phyloP scores from a whole-genome alignment of 352 stramenopile species.

The Phytopythium montanum region DNA sequence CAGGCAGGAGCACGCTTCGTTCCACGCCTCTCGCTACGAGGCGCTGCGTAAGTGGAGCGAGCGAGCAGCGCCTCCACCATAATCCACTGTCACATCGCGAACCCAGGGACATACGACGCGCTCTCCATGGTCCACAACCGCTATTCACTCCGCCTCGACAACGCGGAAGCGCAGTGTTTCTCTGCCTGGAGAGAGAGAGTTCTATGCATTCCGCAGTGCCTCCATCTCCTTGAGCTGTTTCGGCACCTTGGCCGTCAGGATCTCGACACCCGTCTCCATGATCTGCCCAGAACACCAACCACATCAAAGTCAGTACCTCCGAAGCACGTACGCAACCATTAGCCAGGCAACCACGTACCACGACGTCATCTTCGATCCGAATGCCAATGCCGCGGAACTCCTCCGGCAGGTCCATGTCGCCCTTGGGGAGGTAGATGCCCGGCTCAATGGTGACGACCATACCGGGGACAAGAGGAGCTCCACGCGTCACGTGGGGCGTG shows the following conservation, averaged over 20 bases:
- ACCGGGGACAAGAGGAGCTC: constrained; percentile 46
- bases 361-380: constrained; percentile 84
- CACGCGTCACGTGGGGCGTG: constrained; percentile 65
- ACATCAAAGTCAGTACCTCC: background rate
- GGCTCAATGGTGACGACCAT: constrained; percentile 86
- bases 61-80: background rate
- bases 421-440: constrained; percentile 80
- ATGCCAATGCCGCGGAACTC: constrained; percentile 84
- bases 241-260: constrained; percentile 61
- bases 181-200: background rate
- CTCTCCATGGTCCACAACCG: background rate
- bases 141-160: background rate
- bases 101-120: too few relatives aligned
- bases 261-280: constrained; percentile 66
- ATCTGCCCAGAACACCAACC: constrained; percentile 37
- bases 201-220: constrained; percentile 40
- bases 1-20: background rate
- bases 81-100: background rate
- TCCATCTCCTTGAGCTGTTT: constrained; percentile 75
- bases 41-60: background rate
- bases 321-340: background rate
- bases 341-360: constrained; percentile 37
- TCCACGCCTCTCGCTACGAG: background rate
- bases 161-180: background rate
- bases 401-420: constrained; percentile 52